Percentiles rank a stretch among this genome's conserved stretches.
These are phyloP conservation scores for Aspergillus phoenicis DNA, from an alignment of 2,329 filamentous ascomycete genomes.

Conservation along the genomic window DNA sequence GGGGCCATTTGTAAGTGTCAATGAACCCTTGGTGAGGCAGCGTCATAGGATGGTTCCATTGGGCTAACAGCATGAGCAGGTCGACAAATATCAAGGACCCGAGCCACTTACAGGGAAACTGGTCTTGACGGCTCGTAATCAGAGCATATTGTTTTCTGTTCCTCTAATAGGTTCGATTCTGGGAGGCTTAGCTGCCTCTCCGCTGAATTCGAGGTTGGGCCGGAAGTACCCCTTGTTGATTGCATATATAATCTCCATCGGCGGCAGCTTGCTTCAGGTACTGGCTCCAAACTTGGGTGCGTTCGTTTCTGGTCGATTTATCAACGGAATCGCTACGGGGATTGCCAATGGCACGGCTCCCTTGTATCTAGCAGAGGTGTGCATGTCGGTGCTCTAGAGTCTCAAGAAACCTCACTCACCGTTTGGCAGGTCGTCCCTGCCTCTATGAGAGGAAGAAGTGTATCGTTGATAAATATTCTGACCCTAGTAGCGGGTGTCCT, in stretches of 20 bases:
- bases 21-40: background rate
- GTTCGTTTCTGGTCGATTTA: slow-evolving; percentile 37
- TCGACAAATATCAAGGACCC: slow-evolving; percentile 34
- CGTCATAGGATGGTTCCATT: background rate
- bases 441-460: slow-evolving; percentile 35
- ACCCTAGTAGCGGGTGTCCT: slow-evolving; percentile 35
- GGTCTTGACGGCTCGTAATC: slow-evolving; percentile 37
- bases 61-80: slow-evolving; percentile 18
- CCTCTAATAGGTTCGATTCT: slow-evolving; percentile 40
- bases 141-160: slow-evolving; percentile 39
- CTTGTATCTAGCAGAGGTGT: slow-evolving; percentile 40
- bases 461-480: slow-evolving; percentile 37
- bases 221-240: slow-evolving; percentile 39
- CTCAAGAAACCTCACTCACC: background rate
- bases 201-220: slow-evolving; percentile 37
- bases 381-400: background rate
- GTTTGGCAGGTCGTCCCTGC: slow-evolving; percentile 33
- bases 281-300: slow-evolving; percentile 39
- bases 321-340: slow-evolving; percentile 37
- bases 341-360: slow-evolving; percentile 39
- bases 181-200: slow-evolving; percentile 36
- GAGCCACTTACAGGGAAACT: slow-evolving; percentile 27
- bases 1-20: slow-evolving; percentile 29
- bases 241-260: slow-evolving; percentile 37
- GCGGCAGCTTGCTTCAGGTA: slow-evolving; percentile 39